Evolutionary conservation across 805 yeast species (phyloP), one percentile per base, ranked within the genome.

Genomic region (Barnettozyma populi): DNA sequence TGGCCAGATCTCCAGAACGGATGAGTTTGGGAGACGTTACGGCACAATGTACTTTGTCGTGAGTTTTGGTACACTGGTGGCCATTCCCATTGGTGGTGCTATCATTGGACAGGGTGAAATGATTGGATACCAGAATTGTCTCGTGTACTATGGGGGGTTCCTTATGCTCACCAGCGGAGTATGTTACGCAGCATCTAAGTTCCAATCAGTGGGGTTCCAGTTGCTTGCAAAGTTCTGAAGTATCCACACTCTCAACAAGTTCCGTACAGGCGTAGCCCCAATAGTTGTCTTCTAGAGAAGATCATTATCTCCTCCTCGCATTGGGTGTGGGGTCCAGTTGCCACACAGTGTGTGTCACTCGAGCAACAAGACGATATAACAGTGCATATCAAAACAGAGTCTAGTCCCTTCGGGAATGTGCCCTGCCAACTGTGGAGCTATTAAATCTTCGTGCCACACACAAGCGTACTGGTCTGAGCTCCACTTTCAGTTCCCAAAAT

Each of bases 31-130:
- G 27, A 72, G 70, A 58, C 68, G 79, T 18, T 78, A 76, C 52
- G 77, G 82, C 3, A 75, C 80, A 7, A 74, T 80, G 64, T 82
- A 80, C 60, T 76, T 76, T 36, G 66, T 79, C 54, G 83, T 78
- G n/a, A 73, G 85, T 2, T 71, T 80, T 54, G 77, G 73, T n/a
- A 68, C 71, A n/a, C 61, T 78, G 34, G 67, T 72, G 2, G 70
- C 74, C n/a, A 66, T 78, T 24, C 82, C 82, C 9, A 65, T 74
- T 20, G 73, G 79, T 1, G 75, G 81, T 43, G 74, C 76, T 2
- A 68, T 76, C 29, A 74, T 76, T 46, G 74, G 72, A 5, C 58
- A 65, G 36, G 70, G 68, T n/a, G 49, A 69, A n/a, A 38, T 54
- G 3, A 46, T 46, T 0, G 62, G 65, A 6, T 76, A 74, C 52